Base-by-base conservation (phyloP, 2,329 filamentous ascomycete species). In the Fusarium falciforme region DNA sequence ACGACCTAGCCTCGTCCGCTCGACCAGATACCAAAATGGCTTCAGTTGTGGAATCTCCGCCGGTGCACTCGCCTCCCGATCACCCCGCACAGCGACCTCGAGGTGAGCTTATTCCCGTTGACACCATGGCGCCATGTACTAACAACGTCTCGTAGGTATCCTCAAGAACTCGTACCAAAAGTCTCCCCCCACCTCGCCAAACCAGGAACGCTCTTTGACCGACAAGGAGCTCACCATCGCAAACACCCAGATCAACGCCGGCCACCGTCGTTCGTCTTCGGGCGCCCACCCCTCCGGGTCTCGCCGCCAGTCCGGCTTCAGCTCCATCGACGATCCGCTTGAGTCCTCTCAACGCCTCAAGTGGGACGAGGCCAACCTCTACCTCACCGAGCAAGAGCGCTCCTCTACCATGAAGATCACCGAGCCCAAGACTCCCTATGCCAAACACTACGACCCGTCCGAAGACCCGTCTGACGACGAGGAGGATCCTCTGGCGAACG, bases 351-450 rank as follows among this genome's bases (percentile, higher is more conserved):
- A 93, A 72, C 92, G 95, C 72, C 88, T 99, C 76, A 98, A 98
- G 85, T 99, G 96, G 96, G 96, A 99, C 83, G 96, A 99, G 86
- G 96, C 94, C 54, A 99, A 99, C 81, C 89, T 99, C 35, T 99
- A 98, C 84, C 89, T 99, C 62, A 96, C 96, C 9, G 96, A 99
- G 85, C 96, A 98, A 84, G 94, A 98, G 84, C 95, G 94, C 84
- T 94, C 92, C 68, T 93, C 93, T 71, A 98, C 95, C 68, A 99
- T 99, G 96, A 99, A 98, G 88, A 99, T 99, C 75, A 94, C 95
- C 76, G 96, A 99, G 86, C 96, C 96, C 71, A 99, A 99, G 88
- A 99, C 96, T 9, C 96, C 96, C 6, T 99, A 96, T 82, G 96
- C 94, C 38, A 93, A 93, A 80, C 94, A 95, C 79, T 98, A 98